Evolutionary conservation across 176 grass and related monocot species (phyloP), one percentile per base, ranked within the genome.

Genomic region (Oryza meridionalis): DNA sequence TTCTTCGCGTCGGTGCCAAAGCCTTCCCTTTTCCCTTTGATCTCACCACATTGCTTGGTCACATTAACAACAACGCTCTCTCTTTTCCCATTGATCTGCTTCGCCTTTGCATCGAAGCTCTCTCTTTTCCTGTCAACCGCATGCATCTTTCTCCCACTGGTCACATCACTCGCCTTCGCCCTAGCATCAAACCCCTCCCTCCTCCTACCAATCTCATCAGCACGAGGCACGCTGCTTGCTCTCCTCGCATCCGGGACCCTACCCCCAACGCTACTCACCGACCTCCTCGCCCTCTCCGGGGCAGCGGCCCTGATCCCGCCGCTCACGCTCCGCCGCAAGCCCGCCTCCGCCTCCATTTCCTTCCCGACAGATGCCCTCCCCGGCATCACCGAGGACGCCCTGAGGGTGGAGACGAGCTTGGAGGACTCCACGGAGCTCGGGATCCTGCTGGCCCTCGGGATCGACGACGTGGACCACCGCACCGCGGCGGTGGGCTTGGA

Each of bases 381-480:
- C 3, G 85, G 76, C 72, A 75, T n/a, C 67, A 78, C 83, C 9
- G 77, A 3, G 79, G 86, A 46, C 65, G 58, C 84, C 68, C 27
- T 67, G 70, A 92, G 83, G n/a, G 70, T 88, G 43, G 85, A 40
- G 31, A 77, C 85, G 17, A 86, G 77, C 62, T 77, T 85, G 15
- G 92, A 87, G 13, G 89, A 72, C 26, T 90, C 91, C 5, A 92
- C 88, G 1, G 91, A 87, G 86, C 67, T 89, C 44, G 83, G 79
- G 45, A 92, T 73, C 86, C 80, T 93, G 78, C 96, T 88, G 70
- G 80, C 86, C 89, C 93, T 79, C 27, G 93, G 93, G 44, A 98
- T 81, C 16, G 93, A 96, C 33, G 89, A 98, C 11, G 96, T 98
- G 45, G 93, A 95, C 89, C 87, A 88, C 62, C 96, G 85, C 12